These are phyloP conservation scores for Geotrichum siamense DNA, from an alignment of 1,139 yeast species.

Conservation along the genomic window DNA sequence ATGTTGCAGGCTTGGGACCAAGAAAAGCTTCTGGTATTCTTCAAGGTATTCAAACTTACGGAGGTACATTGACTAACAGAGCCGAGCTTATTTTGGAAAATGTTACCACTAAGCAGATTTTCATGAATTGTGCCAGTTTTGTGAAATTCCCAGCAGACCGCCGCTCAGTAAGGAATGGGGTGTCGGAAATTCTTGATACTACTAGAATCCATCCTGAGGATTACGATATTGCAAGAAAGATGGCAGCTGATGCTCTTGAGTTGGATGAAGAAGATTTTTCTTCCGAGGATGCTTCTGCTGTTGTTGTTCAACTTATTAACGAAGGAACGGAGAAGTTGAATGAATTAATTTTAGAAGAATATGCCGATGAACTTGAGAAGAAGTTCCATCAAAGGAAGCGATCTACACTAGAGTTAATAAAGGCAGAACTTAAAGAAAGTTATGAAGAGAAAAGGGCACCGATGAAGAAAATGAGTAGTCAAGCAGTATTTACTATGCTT, in stretches of 20 bases:
- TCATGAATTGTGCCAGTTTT: conserved; percentile 89
- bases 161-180: conserved; percentile 44
- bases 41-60: conserved; percentile 72
- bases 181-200: conserved; percentile 79
- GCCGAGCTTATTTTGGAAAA: conserved; percentile 74
- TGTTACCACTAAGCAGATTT: conserved; percentile 70
- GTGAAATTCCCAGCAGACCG: conserved; percentile 68
- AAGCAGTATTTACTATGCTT: conserved; percentile 77
- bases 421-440: conserved; percentile 79
- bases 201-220: conserved; percentile 98
- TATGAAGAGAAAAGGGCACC: conserved; percentile 77
- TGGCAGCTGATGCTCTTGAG: conserved; percentile 97
- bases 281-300: conserved; percentile 68
- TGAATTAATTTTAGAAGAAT: conserved; percentile 81
- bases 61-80: conserved; percentile 60
- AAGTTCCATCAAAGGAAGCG: conserved; percentile 72
- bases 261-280: conserved; percentile 90
- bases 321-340: conserved; percentile 84
- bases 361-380: conserved; percentile 83
- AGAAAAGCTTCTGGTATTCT: conserved; percentile 86
- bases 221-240: conserved; percentile 87
- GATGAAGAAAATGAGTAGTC: conserved; percentile 57
- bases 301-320: conserved; percentile 69
- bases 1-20: conserved; percentile 87
- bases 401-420: conserved; percentile 77